Conservation (phyloP, 352 stramenopile genomes). For the Globisporangium mamillatum region DNA sequence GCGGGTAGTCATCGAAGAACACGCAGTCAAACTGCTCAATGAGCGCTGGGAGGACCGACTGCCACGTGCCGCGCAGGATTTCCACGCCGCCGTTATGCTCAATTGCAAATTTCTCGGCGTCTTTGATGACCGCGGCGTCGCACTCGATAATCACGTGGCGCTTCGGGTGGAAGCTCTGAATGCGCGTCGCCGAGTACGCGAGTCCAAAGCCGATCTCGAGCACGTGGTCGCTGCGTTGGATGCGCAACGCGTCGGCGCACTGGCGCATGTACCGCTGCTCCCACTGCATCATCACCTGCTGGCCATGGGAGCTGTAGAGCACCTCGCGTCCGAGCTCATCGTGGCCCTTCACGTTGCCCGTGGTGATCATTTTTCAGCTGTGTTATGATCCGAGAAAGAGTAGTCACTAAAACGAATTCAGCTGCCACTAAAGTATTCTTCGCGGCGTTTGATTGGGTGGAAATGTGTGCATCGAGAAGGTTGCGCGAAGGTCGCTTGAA, state of each 20-base stretch:
- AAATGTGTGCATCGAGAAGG: conserved; percentile 8
- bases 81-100: conserved; percentile 27
- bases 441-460: not conserved
- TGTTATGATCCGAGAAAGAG: no score
- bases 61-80: conserved; percentile 69
- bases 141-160: conserved; percentile 82
- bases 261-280: conserved; percentile 78
- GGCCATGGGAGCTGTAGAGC: conserved; percentile 62
- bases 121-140: conserved; percentile 51
- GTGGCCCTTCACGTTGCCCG: conserved; percentile 37
- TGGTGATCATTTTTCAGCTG: conserved; percentile 26
- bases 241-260: conserved; percentile 61
- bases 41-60: conserved; percentile 47
- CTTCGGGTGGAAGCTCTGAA: conserved; percentile 53
- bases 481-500: conserved; percentile 30
- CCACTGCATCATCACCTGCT: conserved; percentile 91
- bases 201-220: conserved; percentile 88
- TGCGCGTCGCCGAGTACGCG: conserved; percentile 71
- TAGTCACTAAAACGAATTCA: not conserved
- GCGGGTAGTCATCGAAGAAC: conserved; percentile 82
- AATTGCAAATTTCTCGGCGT: conserved; percentile 47
- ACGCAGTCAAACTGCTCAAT: conserved; percentile 61
- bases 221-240: conserved; percentile 46
- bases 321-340: conserved; percentile 46
- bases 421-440: not conserved